These are phyloP conservation scores for Paraleonurus japonicus DNA, from an alignment of 257 asterid genomes.

Conservation along the genomic window DNA sequence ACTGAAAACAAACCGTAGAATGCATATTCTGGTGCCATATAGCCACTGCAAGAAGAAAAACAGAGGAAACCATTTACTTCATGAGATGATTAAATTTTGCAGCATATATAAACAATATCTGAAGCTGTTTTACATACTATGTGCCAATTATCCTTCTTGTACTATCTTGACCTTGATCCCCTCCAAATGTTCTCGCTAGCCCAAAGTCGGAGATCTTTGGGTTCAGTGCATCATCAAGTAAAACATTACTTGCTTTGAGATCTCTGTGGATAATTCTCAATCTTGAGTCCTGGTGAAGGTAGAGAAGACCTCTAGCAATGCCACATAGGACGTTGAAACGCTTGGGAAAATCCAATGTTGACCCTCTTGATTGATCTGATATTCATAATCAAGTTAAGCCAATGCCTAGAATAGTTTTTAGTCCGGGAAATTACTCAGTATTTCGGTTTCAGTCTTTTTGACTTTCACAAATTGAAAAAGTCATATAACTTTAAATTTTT, in stretches of 20 bases:
- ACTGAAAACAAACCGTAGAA: slow-evolving; percentile 30
- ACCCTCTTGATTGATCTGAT: slow-evolving; percentile 26
- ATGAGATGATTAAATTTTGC: not conserved
- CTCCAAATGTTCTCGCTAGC: slow-evolving; percentile 34
- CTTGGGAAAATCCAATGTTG: slow-evolving; percentile 27
- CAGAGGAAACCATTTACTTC: not conserved
- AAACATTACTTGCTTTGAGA: slow-evolving; percentile 40
- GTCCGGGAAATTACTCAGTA: too few species aligned
- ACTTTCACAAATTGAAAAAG: too few species aligned
- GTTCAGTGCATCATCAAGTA: slow-evolving; percentile 34
- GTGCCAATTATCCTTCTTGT: slow-evolving; percentile 35
- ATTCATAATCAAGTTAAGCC: slow-evolving; percentile 8
- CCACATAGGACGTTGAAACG: slow-evolving; percentile 37
- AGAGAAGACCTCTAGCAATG: slow-evolving; percentile 36
- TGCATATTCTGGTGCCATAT: slow-evolving; percentile 38
- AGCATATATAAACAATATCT: not conserved
- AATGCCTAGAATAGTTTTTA: not conserved
- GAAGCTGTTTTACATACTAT: slow-evolving; percentile 20
- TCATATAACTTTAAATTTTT: too few species aligned
- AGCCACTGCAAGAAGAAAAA: slow-evolving; percentile 30
- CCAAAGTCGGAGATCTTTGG: slow-evolving; percentile 41
- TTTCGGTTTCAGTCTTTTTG: too few species aligned
- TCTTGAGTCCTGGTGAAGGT: slow-evolving; percentile 47
- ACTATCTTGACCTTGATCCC: slow-evolving; percentile 21
- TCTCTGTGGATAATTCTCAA: slow-evolving; percentile 39